phyloP scores from a whole-genome alignment of 1,284 basidiomycete species.

The Bjerkandera adusta region DNA sequence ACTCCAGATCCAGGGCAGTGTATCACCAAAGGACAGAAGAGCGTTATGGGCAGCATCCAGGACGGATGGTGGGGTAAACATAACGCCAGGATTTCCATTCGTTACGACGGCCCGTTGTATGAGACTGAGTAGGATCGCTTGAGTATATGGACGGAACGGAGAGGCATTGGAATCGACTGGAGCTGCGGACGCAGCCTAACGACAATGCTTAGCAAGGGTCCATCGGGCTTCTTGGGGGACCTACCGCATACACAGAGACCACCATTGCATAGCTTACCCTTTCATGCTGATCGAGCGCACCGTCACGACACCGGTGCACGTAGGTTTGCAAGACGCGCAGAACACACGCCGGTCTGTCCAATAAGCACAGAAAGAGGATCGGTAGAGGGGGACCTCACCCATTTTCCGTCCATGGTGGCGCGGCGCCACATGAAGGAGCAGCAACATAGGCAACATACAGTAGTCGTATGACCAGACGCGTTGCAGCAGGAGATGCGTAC shows the following conservation, averaged over 20 bases:
- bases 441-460: conserved; percentile 55
- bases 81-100: conserved; percentile 16
- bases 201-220: too few relatives aligned
- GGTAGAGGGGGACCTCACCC: conserved; percentile 2
- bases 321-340: conserved; percentile 3
- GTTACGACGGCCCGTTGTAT: conserved; percentile 40
- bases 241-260: conserved; percentile 53
- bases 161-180: not conserved
- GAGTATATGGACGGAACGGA: conserved; percentile 46
- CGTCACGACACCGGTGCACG: conserved; percentile 2
- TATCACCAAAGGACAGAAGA: conserved; percentile 50
- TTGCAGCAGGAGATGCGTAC: conserved; percentile 54
- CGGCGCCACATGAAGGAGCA: conserved; percentile 32
- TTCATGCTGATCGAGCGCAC: conserved; percentile 26
- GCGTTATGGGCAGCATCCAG: conserved; percentile 47
- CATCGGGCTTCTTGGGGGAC: conserved; percentile 16
- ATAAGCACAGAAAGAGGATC: not conserved
- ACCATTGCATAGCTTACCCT: conserved; percentile 48
- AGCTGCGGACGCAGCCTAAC: conserved; percentile 23
- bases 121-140: conserved; percentile 42
- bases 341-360: not conserved
- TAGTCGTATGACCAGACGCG: conserved; percentile 52
- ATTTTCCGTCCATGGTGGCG: not conserved
- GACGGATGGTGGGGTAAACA: conserved; percentile 25
- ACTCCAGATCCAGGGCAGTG: conserved; percentile 63